A percentile compares a stretch with the other conserved stretches of the same genome.
Conservation (phyloP, 345 rosid species). For the Acer saccharum region DNA sequence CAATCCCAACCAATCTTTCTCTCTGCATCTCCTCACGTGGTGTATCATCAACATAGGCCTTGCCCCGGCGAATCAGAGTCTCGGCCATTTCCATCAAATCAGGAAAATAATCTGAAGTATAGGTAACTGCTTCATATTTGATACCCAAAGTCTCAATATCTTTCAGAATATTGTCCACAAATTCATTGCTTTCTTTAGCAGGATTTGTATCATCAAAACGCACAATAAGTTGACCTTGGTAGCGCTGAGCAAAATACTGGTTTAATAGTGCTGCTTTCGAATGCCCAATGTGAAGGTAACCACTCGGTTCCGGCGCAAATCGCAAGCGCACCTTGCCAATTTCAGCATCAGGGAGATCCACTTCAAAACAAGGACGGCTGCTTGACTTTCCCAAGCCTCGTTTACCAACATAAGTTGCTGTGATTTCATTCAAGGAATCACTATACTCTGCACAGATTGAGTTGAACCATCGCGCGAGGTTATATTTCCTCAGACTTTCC, state of each 20-base stretch:
- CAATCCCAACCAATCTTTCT: slow-evolving; percentile 94
- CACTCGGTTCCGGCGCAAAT: slow-evolving; percentile 98
- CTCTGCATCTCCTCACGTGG: slow-evolving; percentile 85
- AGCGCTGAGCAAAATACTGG: slow-evolving; percentile 83
- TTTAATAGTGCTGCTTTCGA: slow-evolving; percentile 90
- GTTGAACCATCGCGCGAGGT: slow-evolving; percentile 82
- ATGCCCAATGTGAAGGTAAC: slow-evolving; percentile 95
- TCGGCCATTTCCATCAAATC: slow-evolving; percentile 86
- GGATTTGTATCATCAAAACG: slow-evolving; percentile 99
- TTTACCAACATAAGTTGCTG: slow-evolving; percentile 26
- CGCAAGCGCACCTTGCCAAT: slow-evolving; percentile 76
- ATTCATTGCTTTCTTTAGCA: slow-evolving; percentile 91
- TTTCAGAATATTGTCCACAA: slow-evolving; percentile 82
- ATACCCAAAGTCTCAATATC: slow-evolving; percentile 87
- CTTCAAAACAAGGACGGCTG: slow-evolving; percentile 42
- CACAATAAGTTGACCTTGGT: slow-evolving; percentile 80
- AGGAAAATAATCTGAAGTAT: slow-evolving; percentile 88
- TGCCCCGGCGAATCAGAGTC: slow-evolving; percentile 66
- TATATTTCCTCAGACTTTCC: slow-evolving; percentile 88
- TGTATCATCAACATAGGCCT: slow-evolving; percentile 94
- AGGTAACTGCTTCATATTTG: slow-evolving; percentile 70
- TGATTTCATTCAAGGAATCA: slow-evolving; percentile 52
- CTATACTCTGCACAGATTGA: slow-evolving; percentile 64
- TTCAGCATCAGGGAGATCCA: slow-evolving; percentile 85
- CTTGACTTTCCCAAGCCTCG: slow-evolving; percentile 56